phyloP scores from a whole-genome alignment of 73 alveolate genomes.

The Tetrahymena thermophila region DNA sequence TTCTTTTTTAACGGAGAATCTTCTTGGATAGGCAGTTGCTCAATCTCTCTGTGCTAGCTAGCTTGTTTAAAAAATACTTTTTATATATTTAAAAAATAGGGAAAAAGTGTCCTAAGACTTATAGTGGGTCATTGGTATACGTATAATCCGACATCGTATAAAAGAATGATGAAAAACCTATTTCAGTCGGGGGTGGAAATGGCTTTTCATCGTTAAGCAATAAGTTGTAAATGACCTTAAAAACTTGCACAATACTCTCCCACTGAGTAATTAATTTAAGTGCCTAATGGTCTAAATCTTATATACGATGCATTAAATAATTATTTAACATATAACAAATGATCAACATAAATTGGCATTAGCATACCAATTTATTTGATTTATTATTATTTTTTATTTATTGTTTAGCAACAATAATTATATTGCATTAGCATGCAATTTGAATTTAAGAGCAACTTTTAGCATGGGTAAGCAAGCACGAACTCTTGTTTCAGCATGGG shows the following conservation, averaged over 20 bases:
- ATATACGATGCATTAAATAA: not conserved
- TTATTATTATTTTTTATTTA: not conserved
- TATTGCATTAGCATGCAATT: not conserved
- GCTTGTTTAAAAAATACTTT: not conserved
- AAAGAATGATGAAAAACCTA: not conserved
- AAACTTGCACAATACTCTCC: not conserved
- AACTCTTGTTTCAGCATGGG: not conserved
- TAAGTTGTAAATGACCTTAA: not conserved
- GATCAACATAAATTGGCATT: not conserved
- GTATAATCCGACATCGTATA: not conserved
- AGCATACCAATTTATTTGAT: not conserved
- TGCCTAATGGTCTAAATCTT: not conserved
- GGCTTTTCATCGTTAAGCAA: not conserved
- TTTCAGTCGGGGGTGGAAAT: constrained; percentile 1
- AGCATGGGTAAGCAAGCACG: not conserved
- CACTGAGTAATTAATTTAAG: not conserved
- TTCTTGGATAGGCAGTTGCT: constrained; percentile 2
- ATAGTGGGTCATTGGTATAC: not conserved
- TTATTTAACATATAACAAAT: not conserved
- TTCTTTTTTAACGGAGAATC: not conserved
- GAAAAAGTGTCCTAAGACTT: not conserved
- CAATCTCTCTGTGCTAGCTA: not conserved
- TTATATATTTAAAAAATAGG: not conserved
- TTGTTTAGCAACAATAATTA: not conserved
- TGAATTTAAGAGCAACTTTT: too few relatives aligned